phyloP scores from a whole-genome alignment of 2,329 filamentous ascomycete genomes.

The Penicillium sp. region DNA sequence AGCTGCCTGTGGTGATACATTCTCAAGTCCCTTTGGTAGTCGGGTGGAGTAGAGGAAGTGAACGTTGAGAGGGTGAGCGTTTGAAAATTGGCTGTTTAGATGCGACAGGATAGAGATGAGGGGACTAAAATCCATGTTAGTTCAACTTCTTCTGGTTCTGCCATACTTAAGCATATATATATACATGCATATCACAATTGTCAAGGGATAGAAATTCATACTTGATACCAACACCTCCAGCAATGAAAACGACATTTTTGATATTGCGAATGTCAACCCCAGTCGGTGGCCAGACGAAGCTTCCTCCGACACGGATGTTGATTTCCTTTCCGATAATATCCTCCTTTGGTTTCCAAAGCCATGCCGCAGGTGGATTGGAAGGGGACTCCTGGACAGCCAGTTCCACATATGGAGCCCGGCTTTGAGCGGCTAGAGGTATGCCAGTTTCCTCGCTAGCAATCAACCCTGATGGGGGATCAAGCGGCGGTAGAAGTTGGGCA shows the following conservation, averaged over 20 bases:
- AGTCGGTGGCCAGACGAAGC: constrained; percentile 74
- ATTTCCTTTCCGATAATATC: constrained; percentile 65
- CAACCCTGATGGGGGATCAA: constrained; percentile 22
- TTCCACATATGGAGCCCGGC: constrained; percentile 64
- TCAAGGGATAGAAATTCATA: constrained; percentile 37
- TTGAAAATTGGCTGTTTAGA: constrained; percentile 53
- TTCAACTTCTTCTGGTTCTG: background rate
- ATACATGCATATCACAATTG: background rate
- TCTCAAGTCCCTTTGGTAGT: constrained; percentile 27
- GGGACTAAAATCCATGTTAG: constrained; percentile 53
- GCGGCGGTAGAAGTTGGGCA: constrained; percentile 43
- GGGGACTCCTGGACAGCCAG: constrained; percentile 76
- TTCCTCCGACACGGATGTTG: constrained; percentile 74
- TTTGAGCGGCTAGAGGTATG: constrained; percentile 27
- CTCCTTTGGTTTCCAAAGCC: constrained; percentile 67
- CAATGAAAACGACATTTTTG: constrained; percentile 71
- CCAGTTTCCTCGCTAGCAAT: constrained; percentile 24
- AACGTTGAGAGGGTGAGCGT: constrained; percentile 50
- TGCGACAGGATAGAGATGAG: constrained; percentile 73
- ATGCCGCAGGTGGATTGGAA: constrained; percentile 72
- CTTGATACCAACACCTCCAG: constrained; percentile 84
- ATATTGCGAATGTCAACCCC: constrained; percentile 50
- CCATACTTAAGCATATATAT: background rate
- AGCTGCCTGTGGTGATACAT: constrained; percentile 11
- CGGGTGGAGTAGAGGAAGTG: constrained; percentile 68